Conservation (phyloP, 371 early-diverging fungal genomes). For the Mucor velutinosus region DNA sequence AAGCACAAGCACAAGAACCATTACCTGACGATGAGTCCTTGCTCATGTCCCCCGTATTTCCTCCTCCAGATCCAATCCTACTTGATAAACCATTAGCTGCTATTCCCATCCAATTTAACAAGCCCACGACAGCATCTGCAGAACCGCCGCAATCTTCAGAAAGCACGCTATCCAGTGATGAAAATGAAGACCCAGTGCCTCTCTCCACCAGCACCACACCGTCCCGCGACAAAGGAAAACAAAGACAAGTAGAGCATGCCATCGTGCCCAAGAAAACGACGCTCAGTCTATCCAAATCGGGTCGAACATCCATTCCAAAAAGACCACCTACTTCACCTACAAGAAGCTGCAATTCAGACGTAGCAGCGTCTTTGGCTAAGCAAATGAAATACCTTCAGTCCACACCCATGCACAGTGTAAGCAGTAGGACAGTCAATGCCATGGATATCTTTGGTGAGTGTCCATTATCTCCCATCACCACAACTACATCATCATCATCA, state of each 20-base stretch:
- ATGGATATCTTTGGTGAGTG: conserved; percentile 8
- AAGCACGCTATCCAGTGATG: neutral
- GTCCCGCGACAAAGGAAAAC: conserved; percentile 20
- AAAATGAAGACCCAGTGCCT: neutral
- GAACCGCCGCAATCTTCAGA: neutral
- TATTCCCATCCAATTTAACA: neutral
- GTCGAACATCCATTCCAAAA: neutral
- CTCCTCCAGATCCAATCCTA: neutral
- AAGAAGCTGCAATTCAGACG: neutral
- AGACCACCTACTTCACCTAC: neutral
- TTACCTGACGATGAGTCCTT: neutral
- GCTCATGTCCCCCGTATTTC: neutral
- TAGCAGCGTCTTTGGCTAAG: neutral
- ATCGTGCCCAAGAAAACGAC: neutral
- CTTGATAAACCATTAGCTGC: neutral
- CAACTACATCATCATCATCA: neutral
- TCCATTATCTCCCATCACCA: conserved; percentile 9
- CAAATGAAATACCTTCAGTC: conserved; percentile 11
- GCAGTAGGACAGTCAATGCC: neutral
- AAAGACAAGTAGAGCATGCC: conserved; percentile 3
- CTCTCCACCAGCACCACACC: neutral
- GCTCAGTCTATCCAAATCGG: conserved; percentile 13
- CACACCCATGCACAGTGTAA: neutral
- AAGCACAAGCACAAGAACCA: neutral
- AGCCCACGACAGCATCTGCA: neutral